Conservation (phyloP, 2,329 filamentous ascomycete species). For the Coniochaeta sp. region DNA sequence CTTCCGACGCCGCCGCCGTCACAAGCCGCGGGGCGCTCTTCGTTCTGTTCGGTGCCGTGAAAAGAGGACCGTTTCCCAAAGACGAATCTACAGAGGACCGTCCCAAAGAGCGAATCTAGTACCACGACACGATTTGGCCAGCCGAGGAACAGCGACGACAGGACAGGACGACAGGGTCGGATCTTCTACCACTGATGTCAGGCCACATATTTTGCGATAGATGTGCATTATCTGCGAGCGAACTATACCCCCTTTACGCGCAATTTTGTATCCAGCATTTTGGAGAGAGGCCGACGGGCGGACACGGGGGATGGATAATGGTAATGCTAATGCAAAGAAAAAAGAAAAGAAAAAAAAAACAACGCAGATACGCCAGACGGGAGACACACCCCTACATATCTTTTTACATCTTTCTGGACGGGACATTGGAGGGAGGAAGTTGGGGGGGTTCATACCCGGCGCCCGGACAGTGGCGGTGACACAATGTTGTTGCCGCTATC, state of each 20-base stretch:
- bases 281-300: background rate
- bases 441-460: constrained; percentile 6
- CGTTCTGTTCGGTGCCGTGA: too few relatives aligned
- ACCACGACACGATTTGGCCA: background rate
- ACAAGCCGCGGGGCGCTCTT: too few relatives aligned
- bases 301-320: constrained; percentile 6
- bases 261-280: background rate
- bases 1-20: background rate
- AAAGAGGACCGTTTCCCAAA: too few relatives aligned
- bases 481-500: too few relatives aligned
- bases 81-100: too few relatives aligned
- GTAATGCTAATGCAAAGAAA: constrained; percentile 9
- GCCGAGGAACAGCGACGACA: background rate
- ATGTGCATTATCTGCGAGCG: background rate
- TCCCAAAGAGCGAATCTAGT: background rate
- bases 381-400: background rate
- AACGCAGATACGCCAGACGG: background rate
- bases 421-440: background rate
- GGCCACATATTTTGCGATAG: background rate
- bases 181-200: background rate
- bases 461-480: background rate
- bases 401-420: background rate
- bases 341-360: background rate
- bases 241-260: background rate
- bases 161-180: background rate